Evolutionary conservation across 257 asterid genomes (phyloP).

Genomic region (Penstemon eatonii): DNA sequence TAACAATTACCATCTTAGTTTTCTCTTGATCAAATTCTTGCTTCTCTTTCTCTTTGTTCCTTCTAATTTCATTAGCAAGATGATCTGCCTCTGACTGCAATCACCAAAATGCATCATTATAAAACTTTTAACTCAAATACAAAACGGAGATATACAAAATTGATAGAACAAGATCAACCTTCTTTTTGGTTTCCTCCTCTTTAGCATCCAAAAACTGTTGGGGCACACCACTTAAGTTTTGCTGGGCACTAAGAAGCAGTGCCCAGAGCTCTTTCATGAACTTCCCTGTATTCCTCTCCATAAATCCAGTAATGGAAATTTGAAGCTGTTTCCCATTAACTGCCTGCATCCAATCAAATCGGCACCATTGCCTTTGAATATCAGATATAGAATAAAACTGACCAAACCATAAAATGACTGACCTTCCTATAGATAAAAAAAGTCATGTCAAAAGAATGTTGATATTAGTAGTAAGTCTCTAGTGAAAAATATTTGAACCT

Average conservation of each 20-base stretch:
- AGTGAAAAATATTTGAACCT: neutral
- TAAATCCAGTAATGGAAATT: conserved; percentile 90
- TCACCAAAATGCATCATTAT: conserved; percentile 21
- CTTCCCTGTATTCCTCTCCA: conserved; percentile 99
- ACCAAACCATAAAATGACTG: neutral
- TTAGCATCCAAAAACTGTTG: conserved; percentile 95
- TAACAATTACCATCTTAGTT: conserved; percentile 59
- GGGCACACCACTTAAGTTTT: conserved; percentile 89
- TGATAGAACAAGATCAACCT: conserved; percentile 46
- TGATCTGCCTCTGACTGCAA: conserved; percentile 89
- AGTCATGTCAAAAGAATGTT: neutral
- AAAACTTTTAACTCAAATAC: neutral
- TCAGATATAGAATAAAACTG: neutral
- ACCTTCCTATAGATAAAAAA: neutral
- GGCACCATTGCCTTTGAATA: conserved; percentile 16
- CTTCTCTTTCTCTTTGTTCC: conserved; percentile 75
- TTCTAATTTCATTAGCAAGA: conserved; percentile 68
- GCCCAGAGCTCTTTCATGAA: conserved; percentile 98
- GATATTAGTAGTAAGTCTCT: neutral
- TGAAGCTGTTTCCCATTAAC: conserved; percentile 95
- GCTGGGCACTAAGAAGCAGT: conserved; percentile 88
- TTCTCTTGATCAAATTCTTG: conserved; percentile 66
- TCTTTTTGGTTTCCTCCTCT: conserved; percentile 86
- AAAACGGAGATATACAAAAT: conserved; percentile 7
- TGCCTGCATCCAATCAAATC: conserved; percentile 52